These are phyloP conservation scores for Corymbia calophylla DNA, from an alignment of 441 rosid species.

Conservation along the genomic window DNA sequence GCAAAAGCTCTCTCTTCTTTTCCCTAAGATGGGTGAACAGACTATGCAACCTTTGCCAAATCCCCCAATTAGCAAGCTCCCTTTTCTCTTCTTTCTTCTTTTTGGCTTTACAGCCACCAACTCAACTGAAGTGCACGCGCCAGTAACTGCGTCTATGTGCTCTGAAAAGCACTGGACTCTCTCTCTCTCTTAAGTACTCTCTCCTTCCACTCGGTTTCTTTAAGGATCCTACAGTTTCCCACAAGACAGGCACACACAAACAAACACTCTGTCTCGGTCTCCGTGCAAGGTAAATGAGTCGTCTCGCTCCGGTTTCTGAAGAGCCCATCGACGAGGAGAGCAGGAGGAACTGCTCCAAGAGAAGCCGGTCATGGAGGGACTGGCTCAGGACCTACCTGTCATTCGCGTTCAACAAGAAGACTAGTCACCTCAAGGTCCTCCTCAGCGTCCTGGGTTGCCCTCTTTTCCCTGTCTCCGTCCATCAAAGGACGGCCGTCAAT, in stretches of 20 bases:
- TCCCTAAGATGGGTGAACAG: background rate
- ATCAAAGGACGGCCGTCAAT: constrained; percentile 28
- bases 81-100: background rate
- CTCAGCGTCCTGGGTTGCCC: constrained; percentile 84
- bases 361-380: constrained; percentile 44
- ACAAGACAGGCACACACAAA: background rate
- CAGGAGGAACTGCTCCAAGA: constrained; percentile 19
- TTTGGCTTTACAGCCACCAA: background rate
- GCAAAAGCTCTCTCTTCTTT: background rate
- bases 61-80: background rate
- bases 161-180: background rate
- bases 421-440: constrained; percentile 47
- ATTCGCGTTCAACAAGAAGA: constrained; percentile 38
- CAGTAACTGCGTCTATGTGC: background rate
- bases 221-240: background rate
- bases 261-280: background rate
- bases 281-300: constrained; percentile 24
- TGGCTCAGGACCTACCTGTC: constrained; percentile 60
- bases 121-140: background rate
- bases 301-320: constrained; percentile 74
- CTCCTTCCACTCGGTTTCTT: background rate
- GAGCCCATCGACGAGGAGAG: constrained; percentile 57
- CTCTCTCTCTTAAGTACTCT: background rate
- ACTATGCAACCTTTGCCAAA: background rate
- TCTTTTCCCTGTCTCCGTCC: constrained; percentile 62